phyloP scores from a whole-genome alignment of 495 filamentous ascomycete genomes.

The Amorphotheca resinae region DNA sequence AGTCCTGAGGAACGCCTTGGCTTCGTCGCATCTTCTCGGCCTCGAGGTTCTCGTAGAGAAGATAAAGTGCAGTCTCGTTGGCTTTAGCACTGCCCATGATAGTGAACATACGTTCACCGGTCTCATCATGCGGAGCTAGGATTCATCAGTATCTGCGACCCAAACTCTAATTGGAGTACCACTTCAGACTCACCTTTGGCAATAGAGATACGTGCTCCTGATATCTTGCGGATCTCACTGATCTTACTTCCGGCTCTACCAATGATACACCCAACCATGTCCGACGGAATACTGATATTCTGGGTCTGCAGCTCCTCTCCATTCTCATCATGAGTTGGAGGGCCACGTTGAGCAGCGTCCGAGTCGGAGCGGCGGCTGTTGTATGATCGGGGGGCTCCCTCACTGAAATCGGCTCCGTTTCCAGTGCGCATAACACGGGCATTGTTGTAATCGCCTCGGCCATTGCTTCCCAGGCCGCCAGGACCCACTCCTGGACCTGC shows the following conservation, averaged over 20 bases:
- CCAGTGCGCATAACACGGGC: conserved; percentile 84
- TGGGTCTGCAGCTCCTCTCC: conserved; percentile 97
- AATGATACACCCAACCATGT: conserved; percentile 99
- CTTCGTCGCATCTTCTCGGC: conserved; percentile 95
- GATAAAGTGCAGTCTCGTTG: conserved; percentile 90
- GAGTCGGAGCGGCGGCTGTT: conserved; percentile 65
- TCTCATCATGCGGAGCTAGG: conserved; percentile 79
- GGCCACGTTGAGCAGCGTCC: conserved; percentile 56
- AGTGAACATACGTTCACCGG: conserved; percentile 98
- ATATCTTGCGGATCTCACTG: conserved; percentile 91
- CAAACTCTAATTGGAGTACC: neutral
- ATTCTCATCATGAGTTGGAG: conserved; percentile 80
- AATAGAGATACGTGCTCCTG: conserved; percentile 93
- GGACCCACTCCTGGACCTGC: conserved; percentile 20
- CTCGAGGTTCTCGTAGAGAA: conserved; percentile 97
- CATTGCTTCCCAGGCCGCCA: conserved; percentile 29
- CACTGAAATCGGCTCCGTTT: conserved; percentile 95
- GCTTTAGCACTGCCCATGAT: conserved; percentile 87
- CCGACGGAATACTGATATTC: conserved; percentile 96
- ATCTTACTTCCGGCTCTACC: conserved; percentile 91
- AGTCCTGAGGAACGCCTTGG: conserved; percentile 59
- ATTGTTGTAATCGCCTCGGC: conserved; percentile 40
- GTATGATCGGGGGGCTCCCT: conserved; percentile 49
- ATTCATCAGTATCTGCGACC: neutral
- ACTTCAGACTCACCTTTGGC: conserved; percentile 44